phyloP scores from a whole-genome alignment of 2,329 filamentous ascomycete species.

The Fusarium sp. region DNA sequence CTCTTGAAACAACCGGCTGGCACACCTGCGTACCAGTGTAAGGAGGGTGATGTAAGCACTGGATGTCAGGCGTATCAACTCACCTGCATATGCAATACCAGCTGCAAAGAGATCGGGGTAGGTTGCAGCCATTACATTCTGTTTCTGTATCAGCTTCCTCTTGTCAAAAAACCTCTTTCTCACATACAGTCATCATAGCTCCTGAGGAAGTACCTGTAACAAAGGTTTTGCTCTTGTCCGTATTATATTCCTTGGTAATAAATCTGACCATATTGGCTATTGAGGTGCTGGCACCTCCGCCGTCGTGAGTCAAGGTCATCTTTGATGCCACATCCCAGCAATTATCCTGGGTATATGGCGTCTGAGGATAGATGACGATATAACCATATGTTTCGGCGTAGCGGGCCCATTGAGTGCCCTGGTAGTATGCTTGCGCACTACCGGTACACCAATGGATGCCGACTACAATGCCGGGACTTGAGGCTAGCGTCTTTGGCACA shows the following conservation, averaged over 20 bases:
- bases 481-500: conserved; percentile 48
- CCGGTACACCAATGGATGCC: conserved; percentile 67
- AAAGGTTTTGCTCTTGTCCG: conserved; percentile 58
- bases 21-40: conserved; percentile 58
- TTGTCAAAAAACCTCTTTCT: fast-evolving
- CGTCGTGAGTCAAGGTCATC: conserved; percentile 58
- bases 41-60: background rate
- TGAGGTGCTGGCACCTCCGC: conserved; percentile 60
- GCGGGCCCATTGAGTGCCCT: conserved; percentile 59
- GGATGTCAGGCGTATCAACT: fast-evolving
- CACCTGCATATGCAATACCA: conserved; percentile 61
- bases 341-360: conserved; percentile 46
- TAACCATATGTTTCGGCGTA: conserved; percentile 65
- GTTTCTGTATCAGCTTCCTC: conserved; percentile 20
- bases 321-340: conserved; percentile 70
- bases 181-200: conserved; percentile 39
- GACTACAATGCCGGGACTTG: conserved; percentile 61
- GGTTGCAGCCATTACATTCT: conserved; percentile 60
- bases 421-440: conserved; percentile 61
- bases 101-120: conserved; percentile 66
- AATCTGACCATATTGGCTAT: conserved; percentile 66
- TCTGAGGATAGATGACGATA: conserved; percentile 61
- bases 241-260: conserved; percentile 57
- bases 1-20: conserved; percentile 64
- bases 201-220: conserved; percentile 51